A percentile compares a stretch with the other conserved stretches of the same genome.
Conservation (phyloP, 2,329 filamentous ascomycete species). For the Albophoma yamanashiensis region DNA sequence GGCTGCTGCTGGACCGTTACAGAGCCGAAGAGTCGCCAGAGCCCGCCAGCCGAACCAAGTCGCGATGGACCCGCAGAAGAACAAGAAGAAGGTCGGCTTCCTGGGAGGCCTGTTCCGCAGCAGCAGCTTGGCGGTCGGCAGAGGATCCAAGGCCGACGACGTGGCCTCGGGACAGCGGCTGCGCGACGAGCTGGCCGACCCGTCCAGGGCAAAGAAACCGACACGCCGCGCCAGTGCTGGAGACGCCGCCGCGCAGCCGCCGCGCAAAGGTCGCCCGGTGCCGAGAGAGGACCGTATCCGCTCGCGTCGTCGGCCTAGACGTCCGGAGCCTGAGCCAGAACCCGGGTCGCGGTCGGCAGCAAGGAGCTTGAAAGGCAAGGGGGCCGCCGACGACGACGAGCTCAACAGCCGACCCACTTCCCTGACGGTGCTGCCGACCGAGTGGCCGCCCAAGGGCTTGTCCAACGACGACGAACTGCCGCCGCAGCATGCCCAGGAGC, state of each 20-base stretch:
- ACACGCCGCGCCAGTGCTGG: background rate
- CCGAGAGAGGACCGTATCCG: conserved; percentile 3
- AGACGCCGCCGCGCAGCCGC: background rate
- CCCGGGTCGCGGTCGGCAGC: background rate
- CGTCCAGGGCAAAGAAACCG: background rate
- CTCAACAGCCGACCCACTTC: background rate
- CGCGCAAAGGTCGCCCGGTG: conserved; percentile 1
- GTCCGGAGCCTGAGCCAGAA: conserved; percentile 22
- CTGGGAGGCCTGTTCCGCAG: conserved; percentile 38
- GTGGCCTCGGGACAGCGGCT: background rate
- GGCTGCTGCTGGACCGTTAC: background rate
- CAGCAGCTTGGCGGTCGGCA: conserved; percentile 25
- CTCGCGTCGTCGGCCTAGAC: conserved; percentile 31
- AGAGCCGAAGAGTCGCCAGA: background rate
- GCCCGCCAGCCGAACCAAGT: no score
- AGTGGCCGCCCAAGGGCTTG: conserved; percentile 48
- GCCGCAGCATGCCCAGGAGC: conserved; percentile 42
- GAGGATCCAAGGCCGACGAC: background rate
- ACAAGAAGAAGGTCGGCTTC: conserved; percentile 30
- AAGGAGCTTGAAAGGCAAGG: background rate
- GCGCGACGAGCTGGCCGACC: background rate
- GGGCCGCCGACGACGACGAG: background rate
- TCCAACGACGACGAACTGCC: conserved; percentile 37
- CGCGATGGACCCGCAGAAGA: conserved; percentile 22
- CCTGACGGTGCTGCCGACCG: conserved; percentile 5